phyloP scores from a whole-genome alignment of 2,329 filamentous ascomycete species.

The Scedosporium dehoogii region DNA sequence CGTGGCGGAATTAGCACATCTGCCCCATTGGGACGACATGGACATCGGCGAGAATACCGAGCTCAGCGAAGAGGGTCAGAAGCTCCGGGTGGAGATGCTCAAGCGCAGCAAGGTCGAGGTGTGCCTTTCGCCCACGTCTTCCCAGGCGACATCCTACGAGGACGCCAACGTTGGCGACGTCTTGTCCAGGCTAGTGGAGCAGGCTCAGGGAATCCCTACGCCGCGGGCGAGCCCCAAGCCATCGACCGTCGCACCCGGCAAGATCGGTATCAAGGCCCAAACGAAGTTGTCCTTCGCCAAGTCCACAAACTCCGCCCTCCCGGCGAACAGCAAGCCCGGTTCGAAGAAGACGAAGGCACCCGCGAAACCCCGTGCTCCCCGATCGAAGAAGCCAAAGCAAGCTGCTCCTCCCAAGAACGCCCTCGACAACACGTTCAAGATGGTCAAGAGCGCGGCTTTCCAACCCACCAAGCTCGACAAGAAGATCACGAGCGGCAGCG shows the following conservation, averaged over 20 bases:
- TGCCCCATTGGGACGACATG: conserved; percentile 50
- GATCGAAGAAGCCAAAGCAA: conserved; percentile 15
- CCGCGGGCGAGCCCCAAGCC: conserved; percentile 46
- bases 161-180: conserved; percentile 16
- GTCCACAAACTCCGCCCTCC: neutral
- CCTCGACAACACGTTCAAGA: conserved; percentile 32
- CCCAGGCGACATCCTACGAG: conserved; percentile 13
- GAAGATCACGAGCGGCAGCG: neutral
- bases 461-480: neutral
- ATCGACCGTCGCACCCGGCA: conserved; percentile 28
- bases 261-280: conserved; percentile 33
- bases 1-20: conserved; percentile 62
- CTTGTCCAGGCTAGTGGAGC: conserved; percentile 26
- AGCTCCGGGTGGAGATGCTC: conserved; percentile 24
- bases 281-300: conserved; percentile 36
- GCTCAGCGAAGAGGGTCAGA: conserved; percentile 32
- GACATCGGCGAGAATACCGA: conserved; percentile 37
- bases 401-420: conserved; percentile 25
- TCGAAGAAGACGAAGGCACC: neutral
- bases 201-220: conserved; percentile 42
- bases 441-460: conserved; percentile 25
- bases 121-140: conserved; percentile 9
- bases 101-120: conserved; percentile 25
- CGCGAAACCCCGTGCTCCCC: conserved; percentile 2
- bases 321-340: neutral